Conservation (phyloP, 805 yeast species). For the Hanseniaspora hatyaiensis region DNA sequence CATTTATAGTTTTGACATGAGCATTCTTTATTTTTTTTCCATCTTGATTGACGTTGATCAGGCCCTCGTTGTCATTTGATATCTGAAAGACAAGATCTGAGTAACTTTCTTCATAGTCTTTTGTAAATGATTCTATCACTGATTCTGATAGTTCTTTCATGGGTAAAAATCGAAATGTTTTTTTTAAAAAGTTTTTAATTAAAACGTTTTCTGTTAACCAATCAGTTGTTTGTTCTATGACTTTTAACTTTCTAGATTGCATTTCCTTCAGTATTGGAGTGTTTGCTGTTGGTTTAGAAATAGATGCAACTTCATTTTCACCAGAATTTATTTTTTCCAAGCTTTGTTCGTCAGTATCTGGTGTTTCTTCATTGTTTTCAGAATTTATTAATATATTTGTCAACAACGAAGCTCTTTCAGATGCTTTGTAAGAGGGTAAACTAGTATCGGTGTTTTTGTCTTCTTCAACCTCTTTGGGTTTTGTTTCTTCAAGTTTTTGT, state of each 20-base stretch:
- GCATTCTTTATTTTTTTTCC: not conserved
- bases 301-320: too few relatives aligned
- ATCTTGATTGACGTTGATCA: not conserved
- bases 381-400: not conserved
- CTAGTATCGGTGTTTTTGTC: not conserved
- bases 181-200: not conserved
- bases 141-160: not conserved
- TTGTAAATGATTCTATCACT: not conserved
- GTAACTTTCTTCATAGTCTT: not conserved
- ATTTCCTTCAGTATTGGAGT: too few relatives aligned
- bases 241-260: not conserved
- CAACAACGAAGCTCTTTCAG: not conserved
- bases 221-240: not conserved
- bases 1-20: not conserved
- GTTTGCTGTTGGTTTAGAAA: not conserved
- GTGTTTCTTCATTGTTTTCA: not conserved
- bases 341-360: too few relatives aligned
- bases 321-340: too few relatives aligned
- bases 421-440: constrained; percentile 1
- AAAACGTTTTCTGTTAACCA: not conserved
- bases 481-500: not conserved
- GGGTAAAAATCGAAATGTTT: not conserved
- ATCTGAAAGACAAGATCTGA: not conserved
- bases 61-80: not conserved
- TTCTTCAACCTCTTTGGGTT: not conserved